These are phyloP conservation scores for Coemansia sp. DNA, from an alignment of 192 early-diverging fungal species.

Conservation along the genomic window DNA sequence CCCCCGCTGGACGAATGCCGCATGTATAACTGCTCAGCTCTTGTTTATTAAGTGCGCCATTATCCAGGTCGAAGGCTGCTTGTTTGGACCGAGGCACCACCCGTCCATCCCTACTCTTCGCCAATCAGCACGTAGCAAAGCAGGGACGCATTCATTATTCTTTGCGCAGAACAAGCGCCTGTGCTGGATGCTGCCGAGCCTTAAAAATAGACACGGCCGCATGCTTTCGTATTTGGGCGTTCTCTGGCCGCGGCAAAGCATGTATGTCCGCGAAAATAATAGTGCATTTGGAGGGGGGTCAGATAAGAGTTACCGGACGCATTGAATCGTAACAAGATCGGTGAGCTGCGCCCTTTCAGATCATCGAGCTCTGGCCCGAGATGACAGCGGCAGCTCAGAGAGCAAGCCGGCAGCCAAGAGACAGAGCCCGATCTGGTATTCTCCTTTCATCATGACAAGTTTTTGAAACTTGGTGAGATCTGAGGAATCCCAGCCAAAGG, in stretches of 20 bases:
- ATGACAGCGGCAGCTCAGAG: not conserved
- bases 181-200: no score
- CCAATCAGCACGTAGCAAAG: no score
- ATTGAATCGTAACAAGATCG: conserved; percentile 17
- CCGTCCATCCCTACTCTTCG: no score
- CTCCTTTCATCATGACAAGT: conserved; percentile 22
- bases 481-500: not conserved
- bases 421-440: conserved; percentile 11
- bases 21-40: not conserved
- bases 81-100: no score
- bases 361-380: not conserved
- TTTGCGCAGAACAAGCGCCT: no score
- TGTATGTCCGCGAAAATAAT: no score
- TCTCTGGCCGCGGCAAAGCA: no score
- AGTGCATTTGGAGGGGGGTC: not conserved
- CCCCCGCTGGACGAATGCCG: not conserved
- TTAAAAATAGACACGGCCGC: no score
- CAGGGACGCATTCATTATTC: no score
- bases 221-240: no score
- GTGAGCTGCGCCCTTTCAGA: conserved; percentile 16
- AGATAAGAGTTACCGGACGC: conserved; percentile 13
- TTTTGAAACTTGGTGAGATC: conserved; percentile 46
- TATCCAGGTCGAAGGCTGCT: not conserved
- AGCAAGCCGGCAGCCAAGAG: conserved; percentile 4
- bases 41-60: not conserved